Percentiles rank a stretch among this genome's conserved stretches.
Evolutionary conservation across 2,329 filamentous ascomycete genomes (phyloP).

Genomic region (Microsporum ferrugineum): DNA sequence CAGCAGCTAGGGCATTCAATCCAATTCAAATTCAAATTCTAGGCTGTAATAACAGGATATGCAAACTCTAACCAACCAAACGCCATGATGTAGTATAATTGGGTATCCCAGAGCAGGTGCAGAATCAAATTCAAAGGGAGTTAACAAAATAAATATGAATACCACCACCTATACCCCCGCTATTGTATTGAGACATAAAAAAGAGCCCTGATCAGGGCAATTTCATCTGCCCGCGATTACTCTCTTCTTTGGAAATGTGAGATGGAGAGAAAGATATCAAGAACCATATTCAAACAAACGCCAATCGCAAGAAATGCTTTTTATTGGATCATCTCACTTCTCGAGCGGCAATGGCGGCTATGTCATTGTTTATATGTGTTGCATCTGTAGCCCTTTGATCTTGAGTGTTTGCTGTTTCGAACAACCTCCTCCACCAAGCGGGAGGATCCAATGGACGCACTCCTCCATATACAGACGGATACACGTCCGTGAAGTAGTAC

Average conservation of each 20-base stretch:
- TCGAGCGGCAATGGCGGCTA: slow-evolving; percentile 45
- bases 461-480: slow-evolving; percentile 77
- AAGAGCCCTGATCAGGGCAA: background rate
- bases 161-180: background rate
- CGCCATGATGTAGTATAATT: background rate
- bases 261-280: background rate
- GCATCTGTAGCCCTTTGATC: slow-evolving; percentile 39
- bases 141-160: background rate
- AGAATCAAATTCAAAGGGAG: background rate
- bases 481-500: slow-evolving; percentile 98
- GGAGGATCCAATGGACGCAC: slow-evolving; percentile 81
- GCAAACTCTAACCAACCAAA: background rate
- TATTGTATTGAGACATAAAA: background rate
- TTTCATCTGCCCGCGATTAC: background rate
- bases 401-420: slow-evolving; percentile 45
- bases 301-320: background rate
- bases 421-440: slow-evolving; percentile 75
- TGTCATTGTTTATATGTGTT: slow-evolving; percentile 46
- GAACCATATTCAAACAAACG: background rate
- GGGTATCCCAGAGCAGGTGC: slow-evolving; percentile 1
- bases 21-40: background rate
- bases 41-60: background rate
- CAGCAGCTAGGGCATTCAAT: background rate
- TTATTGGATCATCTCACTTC: slow-evolving; percentile 24
- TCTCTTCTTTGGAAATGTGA: background rate